Base-by-base conservation (phyloP, 1,284 basidiomycete species). In the Erythrobasidium hasegawianum region DNA sequence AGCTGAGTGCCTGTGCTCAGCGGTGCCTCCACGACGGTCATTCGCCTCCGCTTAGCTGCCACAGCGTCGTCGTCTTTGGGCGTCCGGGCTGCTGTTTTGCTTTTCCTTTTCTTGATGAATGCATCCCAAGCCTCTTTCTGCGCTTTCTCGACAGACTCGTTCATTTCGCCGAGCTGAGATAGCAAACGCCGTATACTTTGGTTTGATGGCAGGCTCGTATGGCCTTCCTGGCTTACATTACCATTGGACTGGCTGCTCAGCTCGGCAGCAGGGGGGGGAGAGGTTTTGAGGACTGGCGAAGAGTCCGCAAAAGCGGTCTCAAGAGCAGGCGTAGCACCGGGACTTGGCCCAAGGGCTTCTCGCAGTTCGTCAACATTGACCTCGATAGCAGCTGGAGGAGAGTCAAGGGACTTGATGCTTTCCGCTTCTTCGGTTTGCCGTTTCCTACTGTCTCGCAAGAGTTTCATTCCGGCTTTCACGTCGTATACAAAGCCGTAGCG, bases 401-500 rank as follows among this genome's bases (percentile, higher is more conserved):
- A 45, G 14, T 50, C 33, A 16, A 41, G 50, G 14, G 54, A 54
- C 4, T 54, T 14, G n/a, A 38, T 50, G 14, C 40, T 14, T 11
- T 43, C 78, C 8, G 80, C 79, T 11, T 80, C 80, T 55, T 56
- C 26, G 10, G 64, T 57, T 89, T 71, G 88, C 87, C 77, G 82
- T 81, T 39, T 87, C 87, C 50, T 38, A n/a, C 66, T 66, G 52
- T 88, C 82, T 8, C 86, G 76, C 29, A 93, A 81, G 20, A 93
- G 79, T 16, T 90, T 79, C n/a, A 88, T 81, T 72, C 93, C 90
- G 70, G 84, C 82, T 24, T 86, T 85, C 11, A 91, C 83, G 72
- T 91, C 89, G 71, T 93, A 96, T 74, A 96, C 88, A 79, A 97
- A 97, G 0, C 95, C 95, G 75, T 90, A 97, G 9, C 91, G 85